phyloP scores from a whole-genome alignment of 192 early-diverging fungal genomes.

The Coemansia sp. region DNA sequence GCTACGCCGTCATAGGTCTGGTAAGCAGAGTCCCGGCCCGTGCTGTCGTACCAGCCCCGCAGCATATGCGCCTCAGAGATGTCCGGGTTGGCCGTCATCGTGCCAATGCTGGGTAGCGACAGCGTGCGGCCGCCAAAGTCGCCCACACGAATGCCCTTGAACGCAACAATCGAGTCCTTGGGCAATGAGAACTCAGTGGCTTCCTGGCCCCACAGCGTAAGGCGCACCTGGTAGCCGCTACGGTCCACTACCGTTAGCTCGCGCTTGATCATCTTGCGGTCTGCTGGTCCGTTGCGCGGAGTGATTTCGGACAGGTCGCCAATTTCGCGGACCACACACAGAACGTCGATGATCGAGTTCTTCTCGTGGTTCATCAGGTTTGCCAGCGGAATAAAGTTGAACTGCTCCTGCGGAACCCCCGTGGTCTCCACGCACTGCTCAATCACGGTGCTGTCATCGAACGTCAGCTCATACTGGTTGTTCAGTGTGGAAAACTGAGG shows the following conservation, averaged over 20 bases:
- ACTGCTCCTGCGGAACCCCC: slow-evolving; percentile 50
- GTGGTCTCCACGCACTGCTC: slow-evolving; percentile 48
- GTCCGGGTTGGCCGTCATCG: slow-evolving; percentile 69
- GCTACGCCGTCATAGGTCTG: slow-evolving; percentile 38
- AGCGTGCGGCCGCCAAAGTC: slow-evolving; percentile 81
- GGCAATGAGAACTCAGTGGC: slow-evolving; percentile 64
- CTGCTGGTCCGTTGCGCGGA: slow-evolving; percentile 42
- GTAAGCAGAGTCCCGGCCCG: slow-evolving; percentile 24
- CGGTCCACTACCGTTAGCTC: slow-evolving; percentile 81
- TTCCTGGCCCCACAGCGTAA: slow-evolving; percentile 86
- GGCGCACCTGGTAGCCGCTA: slow-evolving; percentile 62
- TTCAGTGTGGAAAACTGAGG: slow-evolving; percentile 75
- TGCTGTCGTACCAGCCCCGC: slow-evolving; percentile 63
- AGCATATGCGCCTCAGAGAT: slow-evolving; percentile 70
- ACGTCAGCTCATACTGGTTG: slow-evolving; percentile 90
- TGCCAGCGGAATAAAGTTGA: slow-evolving; percentile 69
- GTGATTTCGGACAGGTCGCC: slow-evolving; percentile 61
- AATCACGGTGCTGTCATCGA: slow-evolving; percentile 71
- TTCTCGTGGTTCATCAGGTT: slow-evolving; percentile 69
- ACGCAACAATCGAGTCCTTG: slow-evolving; percentile 65
- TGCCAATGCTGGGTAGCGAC: slow-evolving; percentile 50
- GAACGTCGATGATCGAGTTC: slow-evolving; percentile 67
- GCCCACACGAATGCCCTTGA: slow-evolving; percentile 81
- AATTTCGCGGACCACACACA: slow-evolving; percentile 71
- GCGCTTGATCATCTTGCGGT: slow-evolving; percentile 67